Conservation (phyloP, 1,139 yeast species). For the Yamadazyma aaseri region DNA sequence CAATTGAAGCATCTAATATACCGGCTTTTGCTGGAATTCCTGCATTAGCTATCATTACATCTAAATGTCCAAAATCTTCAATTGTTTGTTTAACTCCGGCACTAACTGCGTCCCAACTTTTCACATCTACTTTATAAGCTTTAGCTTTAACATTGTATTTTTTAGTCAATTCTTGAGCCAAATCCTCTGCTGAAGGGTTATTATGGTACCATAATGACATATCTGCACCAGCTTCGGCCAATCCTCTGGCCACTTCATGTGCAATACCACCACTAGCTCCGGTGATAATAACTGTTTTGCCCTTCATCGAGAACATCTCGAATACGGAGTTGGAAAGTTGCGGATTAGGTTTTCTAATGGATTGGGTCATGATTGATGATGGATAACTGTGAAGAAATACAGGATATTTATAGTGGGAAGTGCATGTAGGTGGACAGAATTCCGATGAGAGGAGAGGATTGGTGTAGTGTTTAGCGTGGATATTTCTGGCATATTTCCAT, state of each 20-base stretch:
- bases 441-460: too few relatives aligned
- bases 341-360: constrained; percentile 22
- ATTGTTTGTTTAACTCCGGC: constrained; percentile 15
- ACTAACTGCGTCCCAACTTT: constrained; percentile 59
- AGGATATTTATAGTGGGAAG: neutral
- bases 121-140: constrained; percentile 69
- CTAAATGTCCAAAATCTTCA: constrained; percentile 17
- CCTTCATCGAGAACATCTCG: constrained; percentile 62
- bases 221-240: constrained; percentile 86
- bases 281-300: constrained; percentile 76
- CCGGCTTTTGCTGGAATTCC: constrained; percentile 20
- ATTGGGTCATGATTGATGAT: constrained; percentile 6
- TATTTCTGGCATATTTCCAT: too few relatives aligned
- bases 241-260: constrained; percentile 72
- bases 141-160: constrained; percentile 59
- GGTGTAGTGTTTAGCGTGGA: too few relatives aligned
- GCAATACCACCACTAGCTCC: constrained; percentile 88
- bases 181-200: constrained; percentile 62
- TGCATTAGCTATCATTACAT: constrained; percentile 21
- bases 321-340: constrained; percentile 28
- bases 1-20: constrained; percentile 35
- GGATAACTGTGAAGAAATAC: neutral
- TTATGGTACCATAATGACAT: constrained; percentile 17
- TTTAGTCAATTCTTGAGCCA: constrained; percentile 49
- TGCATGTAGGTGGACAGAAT: neutral